These are phyloP conservation scores for Colletotrichum gloeosporioides DNA, from an alignment of 2,329 filamentous ascomycete species.

Conservation along the genomic window DNA sequence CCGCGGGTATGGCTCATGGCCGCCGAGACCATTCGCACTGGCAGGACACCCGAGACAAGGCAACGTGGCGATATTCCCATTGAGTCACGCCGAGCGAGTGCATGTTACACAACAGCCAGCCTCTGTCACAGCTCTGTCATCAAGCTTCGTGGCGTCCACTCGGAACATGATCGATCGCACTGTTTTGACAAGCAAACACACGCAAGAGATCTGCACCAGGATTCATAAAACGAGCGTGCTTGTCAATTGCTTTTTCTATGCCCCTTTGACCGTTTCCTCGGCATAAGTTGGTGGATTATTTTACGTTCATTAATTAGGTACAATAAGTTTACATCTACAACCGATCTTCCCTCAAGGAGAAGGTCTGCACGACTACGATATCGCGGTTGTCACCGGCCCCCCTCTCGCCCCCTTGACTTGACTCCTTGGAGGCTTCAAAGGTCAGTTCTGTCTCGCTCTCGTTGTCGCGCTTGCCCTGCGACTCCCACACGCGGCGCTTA, in stretches of 20 bases:
- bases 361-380: constrained; percentile 14
- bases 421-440: constrained; percentile 14
- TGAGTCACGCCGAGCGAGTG: not conserved
- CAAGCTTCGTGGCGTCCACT: not conserved
- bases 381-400: not conserved
- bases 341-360: constrained; percentile 10
- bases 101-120: not conserved
- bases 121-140: not conserved
- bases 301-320: not conserved
- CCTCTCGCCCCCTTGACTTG: not conserved
- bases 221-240: not conserved
- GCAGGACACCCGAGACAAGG: not conserved
- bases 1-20: not conserved
- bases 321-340: not conserved
- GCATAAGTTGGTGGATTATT: not conserved
- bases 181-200: not conserved
- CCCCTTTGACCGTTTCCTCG: not conserved
- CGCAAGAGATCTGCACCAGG: not conserved
- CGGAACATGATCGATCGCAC: not conserved
- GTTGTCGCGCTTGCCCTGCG: constrained; percentile 12
- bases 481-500: constrained; percentile 18
- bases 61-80: not conserved
- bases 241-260: not conserved
- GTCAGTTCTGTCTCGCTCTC: constrained; percentile 23
- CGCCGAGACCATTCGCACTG: not conserved